Conservation (phyloP, 192 early-diverging fungal species). For the Geranomyces michiganensis region DNA sequence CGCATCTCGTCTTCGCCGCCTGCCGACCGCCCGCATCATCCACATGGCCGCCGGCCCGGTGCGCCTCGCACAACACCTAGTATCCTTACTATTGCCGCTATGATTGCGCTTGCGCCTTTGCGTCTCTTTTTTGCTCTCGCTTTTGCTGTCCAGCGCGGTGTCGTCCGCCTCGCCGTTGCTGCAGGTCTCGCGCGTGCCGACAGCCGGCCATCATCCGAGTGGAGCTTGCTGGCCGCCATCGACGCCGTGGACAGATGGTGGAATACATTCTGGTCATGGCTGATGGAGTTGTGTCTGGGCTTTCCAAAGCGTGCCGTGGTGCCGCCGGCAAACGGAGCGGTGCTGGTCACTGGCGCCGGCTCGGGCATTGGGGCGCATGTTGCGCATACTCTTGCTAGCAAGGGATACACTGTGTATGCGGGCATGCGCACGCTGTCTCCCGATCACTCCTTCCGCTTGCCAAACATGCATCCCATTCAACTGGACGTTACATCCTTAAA, state of each 20-base stretch:
- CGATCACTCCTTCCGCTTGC: slow-evolving; percentile 18
- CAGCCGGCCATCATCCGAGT: background rate
- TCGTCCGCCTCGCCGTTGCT: background rate
- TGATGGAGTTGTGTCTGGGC: slow-evolving; percentile 1
- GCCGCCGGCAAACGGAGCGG: background rate
- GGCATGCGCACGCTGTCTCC: slow-evolving; percentile 36
- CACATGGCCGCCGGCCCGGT: no score
- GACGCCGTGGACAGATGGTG: slow-evolving; percentile 8
- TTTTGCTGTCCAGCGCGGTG: background rate
- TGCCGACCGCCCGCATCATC: no score
- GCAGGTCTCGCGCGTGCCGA: background rate
- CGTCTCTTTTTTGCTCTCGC: background rate
- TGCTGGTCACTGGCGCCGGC: slow-evolving; percentile 10
- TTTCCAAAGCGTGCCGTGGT: background rate
- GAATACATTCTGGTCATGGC: slow-evolving; percentile 1
- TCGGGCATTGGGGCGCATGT: slow-evolving; percentile 9
- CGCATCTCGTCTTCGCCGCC: no score
- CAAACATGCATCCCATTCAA: slow-evolving; percentile 30
- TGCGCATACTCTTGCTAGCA: slow-evolving; percentile 24
- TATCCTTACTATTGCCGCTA: background rate
- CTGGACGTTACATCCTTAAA: slow-evolving; percentile 43
- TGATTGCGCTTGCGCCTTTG: slow-evolving; percentile 1
- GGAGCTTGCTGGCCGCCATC: background rate
- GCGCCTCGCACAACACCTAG: background rate
- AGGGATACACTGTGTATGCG: slow-evolving; percentile 46